Base-by-base conservation (phyloP, 176 grass and related monocot genomes). In the Neostapfia colusana region DNA sequence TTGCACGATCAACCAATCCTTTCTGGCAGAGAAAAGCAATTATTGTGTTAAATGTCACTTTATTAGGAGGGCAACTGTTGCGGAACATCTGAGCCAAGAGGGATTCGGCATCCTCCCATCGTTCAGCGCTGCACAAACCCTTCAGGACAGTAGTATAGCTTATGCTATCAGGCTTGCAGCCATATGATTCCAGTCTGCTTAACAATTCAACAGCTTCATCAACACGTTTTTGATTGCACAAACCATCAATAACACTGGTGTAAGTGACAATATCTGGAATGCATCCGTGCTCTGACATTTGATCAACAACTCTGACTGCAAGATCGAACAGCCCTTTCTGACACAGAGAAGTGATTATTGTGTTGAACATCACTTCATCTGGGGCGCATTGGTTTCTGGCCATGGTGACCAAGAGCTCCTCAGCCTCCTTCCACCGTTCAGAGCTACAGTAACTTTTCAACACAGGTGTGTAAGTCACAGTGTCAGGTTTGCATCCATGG, bases 391-490 rank as follows among this genome's bases (percentile, higher is more conserved):
- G 79, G 57, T 84, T 84, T 36, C 14, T 46, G 13, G 76, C 24
- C 89, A 91, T 91, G 41, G 78, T 73, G 12, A 77, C 53, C 15
- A 91, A 69, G 72, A 87, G 73, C 63, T 84, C 75, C 81, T 87
- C 85, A 35, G 81, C 84, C 74, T 87, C 89, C 77, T 74, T 76
- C 89, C 89, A 91, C 45, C 77, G 69, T 45, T 83, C 84, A 15
- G 88, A 80, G 75, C 64, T 75, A 24, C 83, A 90, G 71, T 86
- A 76, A 39, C 88, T 72, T 50, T 85, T 83, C 65, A 90, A 10
- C 39, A 90, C 73, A 4, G 85, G 78, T n/a, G 81, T 86, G 25
- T 90, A 79, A 34, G 55, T 80, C 20, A 86, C 85, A 12, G 82
- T 54, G 49, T 90, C 78, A 0, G 88, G 80, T 39, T 84, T 86